Percentiles rank a stretch among this genome's conserved stretches.
Conservation (phyloP, 768 basidiomycete genomes). For the Rhizopogon rudus region DNA sequence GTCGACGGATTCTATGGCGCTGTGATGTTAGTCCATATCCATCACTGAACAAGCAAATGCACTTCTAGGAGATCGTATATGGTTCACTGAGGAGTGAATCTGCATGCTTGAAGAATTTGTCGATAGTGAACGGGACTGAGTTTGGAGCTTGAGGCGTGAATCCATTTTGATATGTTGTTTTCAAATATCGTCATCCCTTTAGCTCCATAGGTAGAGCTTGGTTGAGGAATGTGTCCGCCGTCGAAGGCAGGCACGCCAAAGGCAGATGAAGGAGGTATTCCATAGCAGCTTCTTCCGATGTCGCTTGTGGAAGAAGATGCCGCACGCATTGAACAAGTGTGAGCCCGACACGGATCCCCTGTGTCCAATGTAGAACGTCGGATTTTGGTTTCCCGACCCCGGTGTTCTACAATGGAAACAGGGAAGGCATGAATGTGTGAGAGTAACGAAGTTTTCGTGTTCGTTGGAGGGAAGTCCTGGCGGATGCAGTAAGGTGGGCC, state of each 20-base stretch:
- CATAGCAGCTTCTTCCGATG: conserved; percentile 42
- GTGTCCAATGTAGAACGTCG: too few species aligned
- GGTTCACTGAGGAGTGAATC: neutral
- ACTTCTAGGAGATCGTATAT: too few species aligned
- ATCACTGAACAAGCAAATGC: too few species aligned
- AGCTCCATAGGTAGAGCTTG: conserved; percentile 61
- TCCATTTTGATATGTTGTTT: conserved; percentile 76
- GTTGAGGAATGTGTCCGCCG: conserved; percentile 58
- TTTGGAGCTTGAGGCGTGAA: conserved; percentile 61
- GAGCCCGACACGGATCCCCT: conserved; percentile 58
- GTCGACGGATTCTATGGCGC: too few species aligned
- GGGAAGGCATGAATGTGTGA: too few species aligned
- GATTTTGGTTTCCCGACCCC: too few species aligned
- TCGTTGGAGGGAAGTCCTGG: too few species aligned
- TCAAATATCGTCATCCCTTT: conserved; percentile 71
- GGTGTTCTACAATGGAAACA: too few species aligned
- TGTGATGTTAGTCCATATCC: too few species aligned
- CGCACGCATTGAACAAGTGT: conserved; percentile 59
- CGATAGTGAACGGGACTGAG: conserved; percentile 28
- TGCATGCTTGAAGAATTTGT: conserved; percentile 22
- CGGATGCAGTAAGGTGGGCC: too few species aligned
- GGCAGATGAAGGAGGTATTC: conserved; percentile 47
- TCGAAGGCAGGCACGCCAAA: conserved; percentile 46
- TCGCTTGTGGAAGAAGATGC: conserved; percentile 50
- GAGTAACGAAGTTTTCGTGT: too few species aligned